Conservation (phyloP, 805 yeast genomes). For the Wickerhamiella slavikovae region DNA sequence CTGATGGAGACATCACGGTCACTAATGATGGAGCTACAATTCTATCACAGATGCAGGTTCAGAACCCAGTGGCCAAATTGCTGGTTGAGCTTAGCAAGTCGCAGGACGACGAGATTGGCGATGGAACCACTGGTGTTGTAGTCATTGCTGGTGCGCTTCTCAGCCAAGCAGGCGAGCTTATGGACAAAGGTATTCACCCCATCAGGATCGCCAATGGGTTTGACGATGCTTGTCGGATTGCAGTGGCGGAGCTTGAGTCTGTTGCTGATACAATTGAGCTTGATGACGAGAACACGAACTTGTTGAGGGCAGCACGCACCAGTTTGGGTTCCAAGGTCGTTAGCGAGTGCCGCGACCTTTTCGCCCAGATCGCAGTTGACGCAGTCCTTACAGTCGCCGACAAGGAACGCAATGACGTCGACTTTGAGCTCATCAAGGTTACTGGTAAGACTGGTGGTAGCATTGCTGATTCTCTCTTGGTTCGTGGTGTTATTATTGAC, state of each 20-base stretch:
- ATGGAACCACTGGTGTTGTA: constrained; percentile 97
- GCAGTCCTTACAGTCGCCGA: constrained; percentile 87
- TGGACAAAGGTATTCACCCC: constrained; percentile 95
- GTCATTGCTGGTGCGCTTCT: constrained; percentile 86
- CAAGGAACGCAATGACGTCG: constrained; percentile 80
- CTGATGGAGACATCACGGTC: constrained; percentile 94
- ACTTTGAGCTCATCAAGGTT: constrained; percentile 85
- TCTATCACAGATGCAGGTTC: constrained; percentile 84
- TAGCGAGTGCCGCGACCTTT: constrained; percentile 78
- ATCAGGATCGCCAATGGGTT: constrained; percentile 92
- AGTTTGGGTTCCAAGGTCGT: constrained; percentile 91
- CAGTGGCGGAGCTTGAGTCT: constrained; percentile 52
- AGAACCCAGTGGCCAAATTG: constrained; percentile 87
- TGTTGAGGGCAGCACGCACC: constrained; percentile 83
- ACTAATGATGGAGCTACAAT: constrained; percentile 99
- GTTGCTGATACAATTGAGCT: constrained; percentile 49
- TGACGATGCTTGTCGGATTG: constrained; percentile 89
- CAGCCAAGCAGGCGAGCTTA: constrained; percentile 84
- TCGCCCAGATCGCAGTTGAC: constrained; percentile 94
- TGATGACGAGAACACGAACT: constrained; percentile 25
- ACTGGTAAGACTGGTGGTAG: constrained; percentile 95
- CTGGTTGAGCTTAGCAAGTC: constrained; percentile 83
- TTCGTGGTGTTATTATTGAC: constrained; percentile 83
- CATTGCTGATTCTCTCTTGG: constrained; percentile 61
- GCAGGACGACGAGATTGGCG: constrained; percentile 97